Base-by-base conservation (phyloP, 768 basidiomycete genomes). In the Suillus spraguei region DNA sequence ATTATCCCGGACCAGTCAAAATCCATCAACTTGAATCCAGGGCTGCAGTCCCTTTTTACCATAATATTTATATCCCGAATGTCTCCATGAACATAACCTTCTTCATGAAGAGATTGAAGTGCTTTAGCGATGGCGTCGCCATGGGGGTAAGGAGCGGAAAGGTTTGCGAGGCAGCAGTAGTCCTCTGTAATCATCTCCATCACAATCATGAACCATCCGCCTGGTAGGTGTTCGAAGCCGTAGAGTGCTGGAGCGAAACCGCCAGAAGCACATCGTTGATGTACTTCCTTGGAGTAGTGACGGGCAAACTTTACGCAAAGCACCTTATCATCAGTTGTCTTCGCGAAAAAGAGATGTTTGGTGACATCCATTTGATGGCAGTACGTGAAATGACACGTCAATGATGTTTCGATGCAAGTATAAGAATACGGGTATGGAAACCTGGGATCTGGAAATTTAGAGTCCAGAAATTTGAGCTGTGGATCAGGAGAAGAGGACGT, bases 51-150 rank as follows among this genome's bases (percentile, higher is more conserved):
- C 49, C 55, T 66, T 53, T 56, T 60, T 44, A 77, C 74, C 66
- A 77, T 65, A n/a, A 77, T 54, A 60, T 76, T 77, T 16, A 62
- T 60, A 44, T 66, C 49, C 33, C 71, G 72, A 63, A 77, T 50
- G 65, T 78, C 73, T 10, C 78, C 74, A 63, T 76, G 77, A 33
- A 76, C 78, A 60, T 63, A 71, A 28, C 72, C 68, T 38, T 38
- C 60, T 36, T 66, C 11, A 39, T 71, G 70, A 32, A 71, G 65
- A 8, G 11, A 13, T 10, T 3, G 28, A 5, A 71, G 59, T 22
- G 0, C 42, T 1, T 20, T n/a, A 22, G 47, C 17, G 20, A 35
- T 17, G 0, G 28, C 28, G 9, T 36, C 42, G 14, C 20, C 20
- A 28, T 50, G 28, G 28, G 28, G 49, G 49, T 17, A 17, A 32